A percentile compares a stretch with the other conserved stretches of the same genome.
Conservation (phyloP, 2,329 filamentous ascomycete species). For the Fusarium tjaetaba region DNA sequence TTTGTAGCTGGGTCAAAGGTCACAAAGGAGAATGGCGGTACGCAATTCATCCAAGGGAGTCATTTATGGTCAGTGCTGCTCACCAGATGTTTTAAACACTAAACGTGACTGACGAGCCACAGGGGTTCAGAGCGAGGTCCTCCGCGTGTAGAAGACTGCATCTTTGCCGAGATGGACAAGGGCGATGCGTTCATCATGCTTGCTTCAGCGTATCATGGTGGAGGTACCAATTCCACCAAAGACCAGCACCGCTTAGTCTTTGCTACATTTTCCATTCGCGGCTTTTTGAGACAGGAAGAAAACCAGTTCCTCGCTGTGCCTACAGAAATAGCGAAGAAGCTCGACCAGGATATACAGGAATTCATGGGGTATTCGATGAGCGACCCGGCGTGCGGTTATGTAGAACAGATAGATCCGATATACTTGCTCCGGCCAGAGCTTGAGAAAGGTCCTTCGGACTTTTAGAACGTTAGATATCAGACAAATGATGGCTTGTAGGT, state of each 20-base stretch:
- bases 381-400: conserved; percentile 26
- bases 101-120: not conserved
- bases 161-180: conserved; percentile 26
- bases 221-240: conserved; percentile 15
- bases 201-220: conserved; percentile 23
- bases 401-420: conserved; percentile 30
- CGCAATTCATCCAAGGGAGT: conserved; percentile 25
- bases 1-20: conserved; percentile 12
- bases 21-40: conserved; percentile 17
- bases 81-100: accelerated
- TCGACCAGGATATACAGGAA: conserved; percentile 14
- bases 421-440: conserved; percentile 22
- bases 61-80: conserved; percentile 11
- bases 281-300: conserved; percentile 26
- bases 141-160: conserved; percentile 7
- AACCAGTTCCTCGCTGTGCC: conserved; percentile 25
- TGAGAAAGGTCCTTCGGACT: conserved; percentile 6
- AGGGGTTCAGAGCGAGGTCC: conserved; percentile 16
- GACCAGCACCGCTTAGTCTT: conserved; percentile 21
- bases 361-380: conserved; percentile 32
- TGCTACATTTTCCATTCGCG: conserved; percentile 7
- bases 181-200: conserved; percentile 33
- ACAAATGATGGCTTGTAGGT: not conserved
- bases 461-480: not conserved
- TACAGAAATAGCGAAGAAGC: not conserved